Evolutionary conservation across 129 eudicot species (phyloP).

Genomic region (Cynara cardunculus): DNA sequence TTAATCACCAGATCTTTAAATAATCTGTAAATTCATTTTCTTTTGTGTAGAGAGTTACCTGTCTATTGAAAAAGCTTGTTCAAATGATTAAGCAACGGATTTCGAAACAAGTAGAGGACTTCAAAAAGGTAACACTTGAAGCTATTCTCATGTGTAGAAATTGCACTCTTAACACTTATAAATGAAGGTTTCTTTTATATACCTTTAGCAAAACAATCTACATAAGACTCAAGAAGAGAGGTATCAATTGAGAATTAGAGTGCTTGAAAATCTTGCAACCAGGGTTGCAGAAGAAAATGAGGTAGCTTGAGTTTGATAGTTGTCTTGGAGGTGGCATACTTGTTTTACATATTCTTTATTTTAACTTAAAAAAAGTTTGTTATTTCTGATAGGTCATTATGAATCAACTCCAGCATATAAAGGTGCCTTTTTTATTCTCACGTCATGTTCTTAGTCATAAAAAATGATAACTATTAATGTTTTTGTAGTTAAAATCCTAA

Average conservation of each 20-base stretch:
- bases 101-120: slow-evolving; percentile 56
- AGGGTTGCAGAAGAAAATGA: slow-evolving; percentile 82
- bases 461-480: neutral
- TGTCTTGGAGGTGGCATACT: neutral
- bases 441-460: neutral
- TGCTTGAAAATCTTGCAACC: slow-evolving; percentile 62
- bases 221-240: slow-evolving; percentile 72
- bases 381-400: slow-evolving; percentile 44
- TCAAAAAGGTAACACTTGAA: slow-evolving; percentile 51
- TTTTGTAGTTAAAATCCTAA: neutral
- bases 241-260: slow-evolving; percentile 52
- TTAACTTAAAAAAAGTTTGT: neutral
- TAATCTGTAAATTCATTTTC: neutral
- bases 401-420: slow-evolving; percentile 69
- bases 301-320: slow-evolving; percentile 31
- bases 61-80: slow-evolving; percentile 57
- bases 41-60: slow-evolving; percentile 61
- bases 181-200: slow-evolving; percentile 2
- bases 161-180: neutral
- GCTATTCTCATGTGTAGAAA: neutral
- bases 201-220: slow-evolving; percentile 62
- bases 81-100: slow-evolving; percentile 74
- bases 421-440: slow-evolving; percentile 44
- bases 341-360: neutral
- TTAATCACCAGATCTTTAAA: neutral